Base-by-base conservation (phyloP, 257 asterid genomes). In the Gentiana dahurica region DNA sequence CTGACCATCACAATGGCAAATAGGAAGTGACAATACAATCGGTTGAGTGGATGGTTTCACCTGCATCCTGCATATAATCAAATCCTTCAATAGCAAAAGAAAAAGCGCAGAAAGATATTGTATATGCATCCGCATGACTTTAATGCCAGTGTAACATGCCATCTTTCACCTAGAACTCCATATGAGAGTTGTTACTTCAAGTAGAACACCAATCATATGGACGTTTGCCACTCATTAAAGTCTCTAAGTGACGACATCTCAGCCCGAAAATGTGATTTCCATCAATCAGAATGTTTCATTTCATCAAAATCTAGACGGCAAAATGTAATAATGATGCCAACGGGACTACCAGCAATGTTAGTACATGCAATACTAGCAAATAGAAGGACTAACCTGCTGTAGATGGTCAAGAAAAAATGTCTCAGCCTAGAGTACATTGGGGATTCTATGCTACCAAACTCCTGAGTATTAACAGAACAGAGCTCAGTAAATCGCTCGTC, bases 371-470 rank as follows among this genome's bases (percentile, higher is more conserved):
- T 10, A 41, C 9, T 3, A 7, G 9, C 10, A 41, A 41, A 48
- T 15, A 24, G 46, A 52, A 43, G 12, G 43, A 62, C 69, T 44
- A 34, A 87, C 98, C 97, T 88, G 87, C 63, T 77, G 75, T 82
- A 92, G 63, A 92, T 83, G 60, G 97, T 92, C 61, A 94, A 67
- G 77, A 79, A 92, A 85, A 92, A 92, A 76, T 83, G 94, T 66
- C 88, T 76, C 65, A 88, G 90, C 70, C 94, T 85, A 63, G 97
- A 81, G 71, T 89, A 71, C 95, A 88, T 74, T 32, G 97, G 98
- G 60, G 98, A 85, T 65, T 88, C 97, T 52, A 92, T 79, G 68
- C 81, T 92, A 60, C 98, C 98, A 70, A 92, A 92, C 69, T 91
- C 98, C 98, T 91, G 82, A 60, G 59, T 50, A 55, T 56, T 37